Percentiles rank a stretch among this genome's conserved stretches.
Evolutionary conservation across 108 stramenopile species (phyloP).

Genomic region (Cyclostephanos tholiformis): DNA sequence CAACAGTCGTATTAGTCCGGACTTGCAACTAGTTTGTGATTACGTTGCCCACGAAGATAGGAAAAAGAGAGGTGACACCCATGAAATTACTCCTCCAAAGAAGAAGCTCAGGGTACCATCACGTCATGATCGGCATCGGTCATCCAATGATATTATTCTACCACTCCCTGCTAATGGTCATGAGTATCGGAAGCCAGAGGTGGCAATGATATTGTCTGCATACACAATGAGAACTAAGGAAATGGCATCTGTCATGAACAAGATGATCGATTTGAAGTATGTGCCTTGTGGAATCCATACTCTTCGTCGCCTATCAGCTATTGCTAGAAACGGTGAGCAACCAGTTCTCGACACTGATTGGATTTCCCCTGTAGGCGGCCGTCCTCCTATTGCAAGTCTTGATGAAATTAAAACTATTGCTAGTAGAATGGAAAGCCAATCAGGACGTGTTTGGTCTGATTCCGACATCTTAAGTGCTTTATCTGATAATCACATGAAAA

Average conservation of each 20-base stretch:
- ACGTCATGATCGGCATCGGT: not conserved
- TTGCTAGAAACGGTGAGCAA: too few relatives aligned
- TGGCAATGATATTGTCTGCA: not conserved
- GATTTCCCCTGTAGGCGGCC: too few relatives aligned
- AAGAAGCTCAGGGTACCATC: not conserved
- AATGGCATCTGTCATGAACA: not conserved
- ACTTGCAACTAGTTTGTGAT: slow-evolving; percentile 9
- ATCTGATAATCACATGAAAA: too few relatives aligned
- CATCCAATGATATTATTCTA: slow-evolving; percentile 3
- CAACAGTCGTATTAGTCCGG: slow-evolving; percentile 1
- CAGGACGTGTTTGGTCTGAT: too few relatives aligned
- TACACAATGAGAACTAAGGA: not conserved
- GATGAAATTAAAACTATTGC: too few relatives aligned
- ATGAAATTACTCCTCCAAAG: slow-evolving; percentile 6
- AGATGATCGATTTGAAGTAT: too few relatives aligned
- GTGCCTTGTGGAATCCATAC: too few relatives aligned
- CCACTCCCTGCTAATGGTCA: slow-evolving; percentile 7
- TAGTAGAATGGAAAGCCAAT: too few relatives aligned
- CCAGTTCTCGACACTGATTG: too few relatives aligned
- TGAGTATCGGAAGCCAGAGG: slow-evolving; percentile 8
- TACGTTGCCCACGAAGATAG: slow-evolving; percentile 5
- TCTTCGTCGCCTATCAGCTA: too few relatives aligned
- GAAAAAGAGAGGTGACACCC: slow-evolving; percentile 4
- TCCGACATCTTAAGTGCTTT: too few relatives aligned
- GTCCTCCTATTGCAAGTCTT: too few relatives aligned